Base-by-base conservation (phyloP, 1,139 yeast genomes). In the Kluyveromyces sp. region DNA sequence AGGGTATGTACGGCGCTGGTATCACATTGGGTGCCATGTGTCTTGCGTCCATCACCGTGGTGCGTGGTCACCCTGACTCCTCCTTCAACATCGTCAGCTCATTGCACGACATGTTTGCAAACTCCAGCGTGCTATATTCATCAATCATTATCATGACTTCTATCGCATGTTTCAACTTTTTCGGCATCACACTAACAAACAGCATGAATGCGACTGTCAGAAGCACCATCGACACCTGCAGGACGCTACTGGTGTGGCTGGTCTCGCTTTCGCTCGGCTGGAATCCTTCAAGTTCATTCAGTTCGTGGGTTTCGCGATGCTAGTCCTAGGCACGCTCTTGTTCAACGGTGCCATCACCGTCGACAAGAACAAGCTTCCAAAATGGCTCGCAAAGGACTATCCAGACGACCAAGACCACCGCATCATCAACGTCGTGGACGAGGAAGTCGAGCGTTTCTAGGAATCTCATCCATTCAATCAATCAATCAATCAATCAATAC, bases 181-280 rank as follows among this genome's bases (percentile, higher is more conserved):
- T 81, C 55, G 95, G 95, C 0, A 74, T 85, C 42, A 74, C 87
- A 3, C 70, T 86, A 40, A 86, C 95, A 2, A 74, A 77, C 45
- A 66, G 69, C 44, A 64, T 84, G 45, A 80, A 85, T 45, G 95
- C 95, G 34, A 85, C 95, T 0, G 74, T 92, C 2, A 72, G 95
- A 59, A 79, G 89, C 25, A 86, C 95, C 1, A 77, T 86, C 41
- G 95, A 86, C 59, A 81, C 90, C 0, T 81, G 86, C 52, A 73
- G 95, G 56, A 85, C 95, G 0, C 67, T 84, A 38, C 67, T 83
- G 37, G 90, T 86, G 25, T 86, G 95, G 95, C 45, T 80, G 1
- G 74, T 83, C n/a, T 87, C 94, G 0, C 67, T 85, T 48, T 46
- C 66, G n/a, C 62, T 85, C 56, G 94, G 94, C 3, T 86, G 95